Evolutionary conservation across 371 early-diverging fungal genomes (phyloP), one percentile per base, ranked within the genome.

Genomic region (Actinomucor elegans): DNA sequence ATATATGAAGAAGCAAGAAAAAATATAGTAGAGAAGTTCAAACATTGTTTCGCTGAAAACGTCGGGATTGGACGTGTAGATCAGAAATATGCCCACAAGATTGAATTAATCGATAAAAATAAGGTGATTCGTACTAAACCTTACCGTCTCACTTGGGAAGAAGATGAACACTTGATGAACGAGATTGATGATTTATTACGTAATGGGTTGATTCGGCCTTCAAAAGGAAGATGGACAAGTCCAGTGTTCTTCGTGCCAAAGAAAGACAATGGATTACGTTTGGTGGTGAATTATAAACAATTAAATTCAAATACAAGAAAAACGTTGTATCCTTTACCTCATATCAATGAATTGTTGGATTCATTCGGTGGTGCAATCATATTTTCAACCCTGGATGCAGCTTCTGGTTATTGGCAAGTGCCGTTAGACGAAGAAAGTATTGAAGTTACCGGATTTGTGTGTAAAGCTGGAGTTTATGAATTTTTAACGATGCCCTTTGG

Each of bases 401-500:
- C 55, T 0, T 36, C 26, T 1, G 80, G 73, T 0, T 82, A 66
- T 50, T 55, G 71, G 48, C 77, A 70, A 21, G 33, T 84, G 0
- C 42, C 43, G 12, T 40, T 81, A 14, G 15, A 20, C 1, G 33
- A 36, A 10, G 55, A 48, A 0, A 64, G 73, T 45, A 48, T 57
- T 4, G 35, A 56, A 14, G 77, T 83, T 27, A 83, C 86, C 0
- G 80, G 83, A 3, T 84, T 86, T 61, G 47, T 66, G 0, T 74
- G 79, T 0, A 40, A 61, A 5, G 57, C 44, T n/a, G 80, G 81
- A 1, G 55, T 56, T 0, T 86, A 55, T 54, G 69, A 81, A 45
- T 81, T 56, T 42, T 12, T 54, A 5, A 76, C 77, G 1, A 71
- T 84, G 73, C 79, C 84, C 1, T 80, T 84, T 58, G 80, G 77